These are phyloP conservation scores for Scheffersomyces ergatensis DNA, from an alignment of 805 yeast genomes.

Conservation along the genomic window DNA sequence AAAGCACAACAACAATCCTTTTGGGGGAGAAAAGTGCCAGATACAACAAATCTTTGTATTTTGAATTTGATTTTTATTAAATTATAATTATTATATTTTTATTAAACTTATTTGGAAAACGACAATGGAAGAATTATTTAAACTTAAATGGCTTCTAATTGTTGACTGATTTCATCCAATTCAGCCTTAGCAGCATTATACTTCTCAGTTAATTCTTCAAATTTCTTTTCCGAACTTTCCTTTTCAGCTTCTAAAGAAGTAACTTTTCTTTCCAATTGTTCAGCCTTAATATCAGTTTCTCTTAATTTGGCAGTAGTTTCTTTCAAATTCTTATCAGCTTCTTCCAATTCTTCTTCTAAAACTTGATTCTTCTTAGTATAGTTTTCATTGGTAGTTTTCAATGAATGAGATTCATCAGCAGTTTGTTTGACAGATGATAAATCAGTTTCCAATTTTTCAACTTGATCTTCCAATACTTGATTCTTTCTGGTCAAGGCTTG, in stretches of 20 bases:
- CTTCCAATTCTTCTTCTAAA: constrained; percentile 89
- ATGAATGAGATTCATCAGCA: constrained; percentile 87
- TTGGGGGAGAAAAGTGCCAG: too few species aligned
- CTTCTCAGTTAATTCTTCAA: constrained; percentile 81
- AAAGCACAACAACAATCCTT: too few species aligned
- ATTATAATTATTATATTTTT: too few species aligned
- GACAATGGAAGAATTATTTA: background rate
- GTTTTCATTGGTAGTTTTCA: constrained; percentile 87
- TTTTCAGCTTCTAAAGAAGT: constrained; percentile 89
- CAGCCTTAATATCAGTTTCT: constrained; percentile 93
- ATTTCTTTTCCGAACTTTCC: constrained; percentile 86
- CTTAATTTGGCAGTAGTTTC: constrained; percentile 92
- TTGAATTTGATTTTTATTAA: too few species aligned
- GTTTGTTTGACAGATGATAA: constrained; percentile 75
- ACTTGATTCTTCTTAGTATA: constrained; percentile 84
- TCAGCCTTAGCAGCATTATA: constrained; percentile 85
- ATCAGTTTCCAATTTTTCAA: constrained; percentile 75
- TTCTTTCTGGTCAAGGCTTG: constrained; percentile 90
- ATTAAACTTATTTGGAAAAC: too few species aligned
- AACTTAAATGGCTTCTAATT: constrained; percentile 71
- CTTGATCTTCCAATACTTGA: constrained; percentile 78
- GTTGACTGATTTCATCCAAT: constrained; percentile 94
- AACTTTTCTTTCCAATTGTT: constrained; percentile 92
- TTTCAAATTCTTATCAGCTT: constrained; percentile 84
- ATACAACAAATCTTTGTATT: too few species aligned